Evolutionary conservation across 1,139 yeast species (phyloP), one percentile per base, ranked within the genome.

Genomic region (Saccharomyces hybrid): DNA sequence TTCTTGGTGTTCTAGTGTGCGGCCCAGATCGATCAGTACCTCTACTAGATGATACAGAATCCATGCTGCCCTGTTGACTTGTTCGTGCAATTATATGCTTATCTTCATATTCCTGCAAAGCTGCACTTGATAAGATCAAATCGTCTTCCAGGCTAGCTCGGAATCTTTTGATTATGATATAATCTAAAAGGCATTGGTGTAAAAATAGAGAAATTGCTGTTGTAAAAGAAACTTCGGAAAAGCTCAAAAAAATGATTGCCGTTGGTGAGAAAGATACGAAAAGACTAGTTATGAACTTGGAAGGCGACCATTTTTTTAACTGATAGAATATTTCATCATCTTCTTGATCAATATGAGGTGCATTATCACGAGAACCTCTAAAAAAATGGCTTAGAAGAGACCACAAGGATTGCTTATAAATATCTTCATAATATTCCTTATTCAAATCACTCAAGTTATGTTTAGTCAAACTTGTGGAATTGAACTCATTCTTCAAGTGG

Each of bases 51-150:
- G 71, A 70, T 6, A 85, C 80, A 8, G 89, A 82, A 66, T 86
- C 91, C 9, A 85, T 75, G 50, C 80, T 75, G 2, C 80, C 90
- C 62, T 86, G 90, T 59, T 84, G 80, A 53, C 77, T 76, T 1
- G 81, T 70, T 53, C 78, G 78, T 3, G 91, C 90, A 51, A 78
- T 77, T n/a, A 86, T 86, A 58, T 77, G 81, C 65, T 86, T 86
- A 47, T 76, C 71, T 60, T 84, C 80, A 63, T 83, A 83, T 62
- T 86, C 95, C 34, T 77, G 78, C 57, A 83, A 75, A 63, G 82
- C 80, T 62, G 86, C 89, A 58, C 78, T 81, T 58, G 78, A 79
- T 6, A 87, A 65, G 13, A 84, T 73, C 53, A 80, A 81, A 59
- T 82, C 84, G 68, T 87, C 93, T 52, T 76, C 73, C 16, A 82